phyloP scores from a whole-genome alignment of 73 alveolate species.

The Uronychia binucleata region DNA sequence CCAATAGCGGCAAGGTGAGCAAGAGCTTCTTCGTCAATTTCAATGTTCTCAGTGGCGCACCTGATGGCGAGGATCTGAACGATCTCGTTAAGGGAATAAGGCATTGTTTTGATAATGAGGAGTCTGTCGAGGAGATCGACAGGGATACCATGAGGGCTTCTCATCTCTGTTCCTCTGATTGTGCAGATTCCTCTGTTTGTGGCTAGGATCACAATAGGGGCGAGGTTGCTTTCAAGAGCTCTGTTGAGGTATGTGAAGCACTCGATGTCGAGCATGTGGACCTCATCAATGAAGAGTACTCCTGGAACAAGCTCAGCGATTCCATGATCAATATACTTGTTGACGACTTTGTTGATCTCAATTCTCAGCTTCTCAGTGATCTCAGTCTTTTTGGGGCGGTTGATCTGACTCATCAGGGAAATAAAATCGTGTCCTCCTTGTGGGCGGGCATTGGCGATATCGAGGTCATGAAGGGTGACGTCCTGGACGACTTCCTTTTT shows the following conservation, averaged over 20 bases:
- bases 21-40: constrained; percentile 97
- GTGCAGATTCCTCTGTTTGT: constrained; percentile 98
- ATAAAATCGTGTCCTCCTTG: constrained; percentile 99
- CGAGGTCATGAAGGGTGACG: constrained; percentile 99
- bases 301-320: constrained; percentile 99
- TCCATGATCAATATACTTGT: constrained; percentile 99
- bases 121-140: constrained; percentile 98
- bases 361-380: constrained; percentile 98
- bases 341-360: constrained; percentile 98
- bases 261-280: constrained; percentile 99
- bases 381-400: constrained; percentile 99
- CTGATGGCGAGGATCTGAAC: constrained; percentile 95
- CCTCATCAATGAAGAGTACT: constrained; percentile 99
- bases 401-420: constrained; percentile 97
- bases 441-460: constrained; percentile 99
- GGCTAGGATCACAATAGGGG: constrained; percentile 99
- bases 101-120: constrained; percentile 96
- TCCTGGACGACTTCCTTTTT: constrained; percentile 99
- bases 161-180: constrained; percentile 99
- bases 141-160: constrained; percentile 99
- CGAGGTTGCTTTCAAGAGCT: constrained; percentile 97
- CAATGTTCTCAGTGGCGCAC: constrained; percentile 96
- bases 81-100: constrained; percentile 97
- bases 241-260: constrained; percentile 99
- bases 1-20: constrained; percentile 89